Evolutionary conservation across 345 rosid species (phyloP), one percentile per base, ranked within the genome.

Genomic region (Litchi chinensis): DNA sequence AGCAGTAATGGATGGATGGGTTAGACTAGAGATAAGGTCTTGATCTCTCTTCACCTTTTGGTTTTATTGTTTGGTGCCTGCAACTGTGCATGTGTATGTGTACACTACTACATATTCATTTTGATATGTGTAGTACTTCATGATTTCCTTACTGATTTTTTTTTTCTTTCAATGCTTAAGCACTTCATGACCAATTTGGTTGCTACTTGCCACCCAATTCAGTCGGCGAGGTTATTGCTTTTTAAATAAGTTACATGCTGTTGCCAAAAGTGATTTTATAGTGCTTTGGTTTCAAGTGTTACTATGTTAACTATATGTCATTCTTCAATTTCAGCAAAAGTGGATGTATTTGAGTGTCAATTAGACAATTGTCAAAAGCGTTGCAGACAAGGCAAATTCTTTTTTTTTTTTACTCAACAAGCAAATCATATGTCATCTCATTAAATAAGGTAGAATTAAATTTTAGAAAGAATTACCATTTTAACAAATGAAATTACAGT

Each of bases 1-100:
- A 75, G 75, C 71, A 41, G 46, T 57, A 57, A 64, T 68, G 56
- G 70, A 11, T 65, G 7, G 13, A 16, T 59, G 52, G 39, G 21
- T n/a, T 32, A 32, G 28, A 71, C 32, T 71, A 81, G 70, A 68
- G 88, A 80, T 80, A 74, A 80, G 84, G 75, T 77, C 63, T 24
- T 54, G 56, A 39, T 28, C 7, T 70, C 54, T 13, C 7, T n/a
- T n/a, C n/a, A n/a, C n/a, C n/a, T n/a, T n/a, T n/a, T n/a, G n/a
- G 5, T 57, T 7, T n/a, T 18, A 18, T 37, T 46, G 74, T 39
- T 22, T 37, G 56, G 82, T 44, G 71, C 73, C 32, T 74, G 75
- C 81, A 50, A 75, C 70, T 75, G 62, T 70, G 13, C 16, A 57
- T n/a, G 56, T 11, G 56, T 50, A 15, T 13, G 4, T 32, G 37